Evolutionary conservation across 192 early-diverging fungal species (phyloP).

Genomic region (Thamnidium elegans): DNA sequence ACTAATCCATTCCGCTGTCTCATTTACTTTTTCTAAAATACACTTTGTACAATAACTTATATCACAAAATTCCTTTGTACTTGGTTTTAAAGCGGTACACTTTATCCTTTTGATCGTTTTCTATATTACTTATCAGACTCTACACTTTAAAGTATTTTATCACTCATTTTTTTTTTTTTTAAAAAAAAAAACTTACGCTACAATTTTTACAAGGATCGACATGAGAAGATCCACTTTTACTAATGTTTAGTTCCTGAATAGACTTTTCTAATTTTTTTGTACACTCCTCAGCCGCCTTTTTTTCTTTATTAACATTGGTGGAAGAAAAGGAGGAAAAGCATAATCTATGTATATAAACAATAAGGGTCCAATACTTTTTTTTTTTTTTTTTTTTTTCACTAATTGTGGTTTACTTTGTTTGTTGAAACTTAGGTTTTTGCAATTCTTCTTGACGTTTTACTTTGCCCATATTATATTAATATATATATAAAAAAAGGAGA

Average conservation of each 20-base stretch:
- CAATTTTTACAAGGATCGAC: constrained; percentile 8
- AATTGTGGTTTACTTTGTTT: constrained; percentile 6
- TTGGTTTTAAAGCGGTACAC: neutral
- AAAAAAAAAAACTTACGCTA: neutral
- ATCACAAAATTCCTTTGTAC: neutral
- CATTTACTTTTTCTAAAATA: neutral
- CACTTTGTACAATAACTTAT: constrained; percentile 3
- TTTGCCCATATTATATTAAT: neutral
- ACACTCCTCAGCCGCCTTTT: neutral
- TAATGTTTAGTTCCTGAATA: constrained; percentile 7
- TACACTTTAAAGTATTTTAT: too few species aligned
- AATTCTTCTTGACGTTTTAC: neutral
- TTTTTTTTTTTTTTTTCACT: neutral
- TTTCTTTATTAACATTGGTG: neutral
- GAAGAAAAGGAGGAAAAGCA: neutral
- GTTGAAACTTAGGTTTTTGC: constrained; percentile 2
- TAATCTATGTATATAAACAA: neutral
- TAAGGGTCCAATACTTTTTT: too few species aligned
- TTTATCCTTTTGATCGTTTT: neutral
- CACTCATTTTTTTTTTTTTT: too few species aligned
- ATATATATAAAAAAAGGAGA: too few species aligned
- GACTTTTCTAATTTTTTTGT: constrained; percentile 7
- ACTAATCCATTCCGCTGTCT: neutral
- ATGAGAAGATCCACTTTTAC: neutral
- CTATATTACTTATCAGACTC: neutral